Base-by-base conservation (phyloP, 31 red algal genomes). In the Asparagopsis taxiformis region DNA sequence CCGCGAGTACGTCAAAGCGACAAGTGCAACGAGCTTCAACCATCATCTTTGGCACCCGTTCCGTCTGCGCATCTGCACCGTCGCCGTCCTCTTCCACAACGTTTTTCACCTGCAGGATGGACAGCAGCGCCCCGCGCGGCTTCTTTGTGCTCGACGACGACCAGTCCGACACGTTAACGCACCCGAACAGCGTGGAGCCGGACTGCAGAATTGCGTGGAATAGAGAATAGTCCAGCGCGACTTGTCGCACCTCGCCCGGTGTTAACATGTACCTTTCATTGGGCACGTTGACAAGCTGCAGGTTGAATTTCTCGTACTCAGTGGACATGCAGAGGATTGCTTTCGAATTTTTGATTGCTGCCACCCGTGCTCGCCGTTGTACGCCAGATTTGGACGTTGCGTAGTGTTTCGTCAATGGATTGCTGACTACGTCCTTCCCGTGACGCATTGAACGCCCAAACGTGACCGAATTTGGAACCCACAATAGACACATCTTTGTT, bases 141-240 rank as follows among this genome's bases (percentile, higher is more conserved):
- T 29, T 41, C 1, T 28, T 26, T 21, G 43, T 31, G 49, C 21
- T 11, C 46, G 54, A 31, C 24, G 39, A 33, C 3, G 53, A 44
- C 43, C 59, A 83, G 10, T 83, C 67, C 1, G 46, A 32, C 13
- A 55, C 66, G 5, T 62, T 59, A 11, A 83, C 37, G 65, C 65
- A 72, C 2, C 79, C 79, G 25, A 72, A 83, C 46, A 63, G 26
- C 3, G 79, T 83, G 41, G 66, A 57, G 8, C 79, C 79, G 22
- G 31, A 30, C 26, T 83, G 31, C 9, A 83, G 58, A n/a, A 83
- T 83, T 21, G 79, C 68, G n/a, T 70, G 55, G 41, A 83, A 83
- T 8, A 83, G 32, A 4, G 56, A 31, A 31, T 83, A 83, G 41
- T 83, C 79, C 35, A 83, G 68, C 0, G 79, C 41, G 10, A 83